Evolutionary conservation across 371 early-diverging fungal species (phyloP).

Genomic region (Syncephalastrum monosporum): DNA sequence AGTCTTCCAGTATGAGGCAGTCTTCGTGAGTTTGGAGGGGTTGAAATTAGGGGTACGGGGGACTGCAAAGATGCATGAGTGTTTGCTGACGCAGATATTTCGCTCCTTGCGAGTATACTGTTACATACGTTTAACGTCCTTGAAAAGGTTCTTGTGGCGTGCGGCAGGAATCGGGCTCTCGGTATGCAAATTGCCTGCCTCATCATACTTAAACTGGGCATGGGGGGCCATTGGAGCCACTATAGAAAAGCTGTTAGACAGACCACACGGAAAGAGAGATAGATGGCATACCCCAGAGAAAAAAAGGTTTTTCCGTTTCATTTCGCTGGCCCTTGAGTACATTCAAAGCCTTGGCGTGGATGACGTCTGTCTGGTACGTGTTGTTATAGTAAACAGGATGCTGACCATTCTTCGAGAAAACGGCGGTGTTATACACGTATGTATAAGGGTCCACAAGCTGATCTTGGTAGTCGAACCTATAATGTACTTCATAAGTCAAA

Average conservation of each 20-base stretch:
- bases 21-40: slow-evolving; percentile 52
- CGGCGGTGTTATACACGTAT: slow-evolving; percentile 56
- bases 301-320: slow-evolving; percentile 51
- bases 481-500: slow-evolving; percentile 24
- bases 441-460: slow-evolving; percentile 63
- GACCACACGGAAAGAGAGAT: not conserved
- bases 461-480: slow-evolving; percentile 34
- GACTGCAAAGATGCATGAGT: slow-evolving; percentile 33
- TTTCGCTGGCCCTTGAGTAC: slow-evolving; percentile 44
- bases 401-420: slow-evolving; percentile 60
- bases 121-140: slow-evolving; percentile 42
- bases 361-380: slow-evolving; percentile 62
- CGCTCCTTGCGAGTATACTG: not conserved
- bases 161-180: slow-evolving; percentile 51
- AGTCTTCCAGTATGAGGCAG: slow-evolving; percentile 50
- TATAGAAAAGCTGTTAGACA: not conserved
- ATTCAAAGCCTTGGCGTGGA: slow-evolving; percentile 55
- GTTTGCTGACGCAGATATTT: not conserved
- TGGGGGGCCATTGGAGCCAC: slow-evolving; percentile 35
- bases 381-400: slow-evolving; percentile 47
- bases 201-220: slow-evolving; percentile 33
- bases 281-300: slow-evolving; percentile 39
- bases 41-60: slow-evolving; percentile 65
- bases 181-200: slow-evolving; percentile 19
- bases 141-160: slow-evolving; percentile 52